Base-by-base conservation (phyloP, 2,329 filamentous ascomycete genomes). In the Curvularia sp. region DNA sequence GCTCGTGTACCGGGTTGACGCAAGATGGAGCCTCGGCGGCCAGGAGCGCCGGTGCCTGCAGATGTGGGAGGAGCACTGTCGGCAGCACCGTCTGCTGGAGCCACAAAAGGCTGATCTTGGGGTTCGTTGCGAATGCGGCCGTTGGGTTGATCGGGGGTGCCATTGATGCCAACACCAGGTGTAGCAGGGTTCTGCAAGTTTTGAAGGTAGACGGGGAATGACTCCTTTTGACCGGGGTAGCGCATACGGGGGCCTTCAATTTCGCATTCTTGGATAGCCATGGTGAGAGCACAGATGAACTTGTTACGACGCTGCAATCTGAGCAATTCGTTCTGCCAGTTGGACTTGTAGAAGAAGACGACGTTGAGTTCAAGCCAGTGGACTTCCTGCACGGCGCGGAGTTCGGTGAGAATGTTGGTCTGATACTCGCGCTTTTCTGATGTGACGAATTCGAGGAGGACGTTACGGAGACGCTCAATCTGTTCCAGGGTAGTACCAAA, bases 311-410 rank as follows among this genome's bases (percentile, higher is more conserved):
- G 87, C 67, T 90, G 91, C 2, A 98, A 85, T 79, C 94, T 93
- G 24, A 97, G 83, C 44, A 96, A 83, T 75, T 98, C 94, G 74
- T 97, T 97, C 75, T 98, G 94, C 86, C 91, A 97, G 76, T 94
- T 97, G 58, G 90, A 92, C 78, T 97, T 97, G 85, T 97, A 96
- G 82, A 97, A 97, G 82, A 97, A 97, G 71, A 97, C 89, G 56
- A 98, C 88, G 77, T 97, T 97, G 71, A 97, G 85, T 4, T 88
- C 93, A 71, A 96, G 89, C 5, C 89, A 91, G 74, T 94, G 92
- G 35, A 93, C 91, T 68, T 97, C 89, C 24, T 89, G 87, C 51
- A 98, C 88, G 8, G 88, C 87, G 24, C 86, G 87, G 67, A 98
- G 82, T 77, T 97, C 93, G 0, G 92, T 96, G 38, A 97, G 85